Base-by-base conservation (phyloP, 345 rosid genomes). In the Mercurialis annua region DNA sequence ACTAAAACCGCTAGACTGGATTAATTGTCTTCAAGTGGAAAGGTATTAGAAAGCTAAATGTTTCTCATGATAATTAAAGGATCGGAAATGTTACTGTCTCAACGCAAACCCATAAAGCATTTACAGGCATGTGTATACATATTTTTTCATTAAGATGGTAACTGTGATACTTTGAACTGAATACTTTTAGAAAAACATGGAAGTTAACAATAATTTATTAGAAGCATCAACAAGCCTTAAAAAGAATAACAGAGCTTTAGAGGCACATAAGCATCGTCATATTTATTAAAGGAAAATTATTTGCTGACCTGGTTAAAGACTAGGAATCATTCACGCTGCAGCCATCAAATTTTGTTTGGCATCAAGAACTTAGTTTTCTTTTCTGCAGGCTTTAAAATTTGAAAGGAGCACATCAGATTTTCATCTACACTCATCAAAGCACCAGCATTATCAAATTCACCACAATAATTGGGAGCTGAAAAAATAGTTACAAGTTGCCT, bases 401-500 rank as follows among this genome's bases (percentile, higher is more conserved):
- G 98, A 77, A 93, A 93, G 52, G 98, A 93, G 83, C 98, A 93
- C 88, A 84, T 85, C 73, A 90, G 77, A 78, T 85, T 83, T 64
- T 86, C 92, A 58, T 93, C 92, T 50, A 93, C 93, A 51, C 85
- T 87, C 98, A 93, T 93, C 96, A 90, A 81, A 2, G 98, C 96
- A 69, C 98, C 98, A 21, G 98, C 98, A 84, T 93, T 93, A 74
- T 93, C 96, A 80, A 90, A 93, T 75, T 93, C 98, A 24, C 98
- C 97, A 71, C 97, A 90, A 75, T 92, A 90, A 78, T 90, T 90
- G 12, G 98, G 97, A 54, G 97, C 98, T 36, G 97, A 90, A 74
- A 93, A 90, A 71, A 90, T 87, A 11, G 97, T 93, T 55, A 93
- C 98, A 34, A 90, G 97, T 60, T 89, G 94, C 69, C 96, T 84